A percentile compares a stretch with the other conserved stretches of the same genome.
Evolutionary conservation across 345 rosid genomes (phyloP).

Genomic region (Brassica carinata): DNA sequence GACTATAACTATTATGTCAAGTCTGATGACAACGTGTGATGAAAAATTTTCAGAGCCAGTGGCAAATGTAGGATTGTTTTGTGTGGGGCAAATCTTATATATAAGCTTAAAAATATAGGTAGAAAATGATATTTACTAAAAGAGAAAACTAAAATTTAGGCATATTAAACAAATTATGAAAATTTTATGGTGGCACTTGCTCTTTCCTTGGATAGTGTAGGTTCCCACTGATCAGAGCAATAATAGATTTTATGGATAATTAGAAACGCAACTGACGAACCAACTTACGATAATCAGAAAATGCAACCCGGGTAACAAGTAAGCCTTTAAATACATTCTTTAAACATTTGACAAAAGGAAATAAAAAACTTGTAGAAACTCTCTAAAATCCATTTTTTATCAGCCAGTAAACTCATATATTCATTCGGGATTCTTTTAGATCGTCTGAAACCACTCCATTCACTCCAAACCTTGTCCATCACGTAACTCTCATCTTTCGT

Average conservation of each 20-base stretch:
- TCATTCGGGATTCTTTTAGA: not conserved
- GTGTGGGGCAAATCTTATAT: too few species aligned
- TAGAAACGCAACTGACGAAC: not conserved
- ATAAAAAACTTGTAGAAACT: not conserved
- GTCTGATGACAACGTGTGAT: not conserved
- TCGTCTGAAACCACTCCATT: not conserved
- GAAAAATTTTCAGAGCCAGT: not conserved
- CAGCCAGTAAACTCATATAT: not conserved
- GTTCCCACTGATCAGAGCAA: too few species aligned
- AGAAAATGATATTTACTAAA: too few species aligned
- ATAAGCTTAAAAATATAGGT: too few species aligned
- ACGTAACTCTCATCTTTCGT: not conserved
- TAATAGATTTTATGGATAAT: too few species aligned
- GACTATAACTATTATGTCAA: not conserved
- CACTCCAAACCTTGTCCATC: not conserved
- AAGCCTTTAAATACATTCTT: not conserved
- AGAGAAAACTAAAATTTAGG: too few species aligned
- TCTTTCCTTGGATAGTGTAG: too few species aligned
- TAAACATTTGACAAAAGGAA: not conserved
- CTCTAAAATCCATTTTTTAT: not conserved
- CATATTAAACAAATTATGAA: too few species aligned
- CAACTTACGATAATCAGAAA: not conserved
- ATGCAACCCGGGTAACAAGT: not conserved
- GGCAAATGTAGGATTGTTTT: too few species aligned
- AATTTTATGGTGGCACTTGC: too few species aligned